These are phyloP conservation scores for Dovyalis caffra DNA, from an alignment of 345 rosid species.

Conservation along the genomic window DNA sequence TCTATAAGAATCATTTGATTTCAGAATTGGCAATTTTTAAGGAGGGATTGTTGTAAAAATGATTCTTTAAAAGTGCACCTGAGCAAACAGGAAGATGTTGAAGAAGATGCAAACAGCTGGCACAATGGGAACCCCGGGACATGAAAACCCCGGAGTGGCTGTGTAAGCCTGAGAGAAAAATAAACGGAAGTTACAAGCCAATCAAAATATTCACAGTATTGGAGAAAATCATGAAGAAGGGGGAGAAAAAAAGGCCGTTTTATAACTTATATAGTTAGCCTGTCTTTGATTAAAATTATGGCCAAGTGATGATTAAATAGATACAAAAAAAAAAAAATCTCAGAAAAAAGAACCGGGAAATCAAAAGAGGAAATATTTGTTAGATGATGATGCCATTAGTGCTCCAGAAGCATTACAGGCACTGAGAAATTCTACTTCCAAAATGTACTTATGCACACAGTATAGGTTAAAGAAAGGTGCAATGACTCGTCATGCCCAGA, in stretches of 20 bases:
- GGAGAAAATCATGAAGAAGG: neutral
- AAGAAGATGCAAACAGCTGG: constrained; percentile 83
- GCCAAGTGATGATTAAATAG: neutral
- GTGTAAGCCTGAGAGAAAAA: constrained; percentile 51
- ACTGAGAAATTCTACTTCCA: neutral
- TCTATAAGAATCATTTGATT: neutral
- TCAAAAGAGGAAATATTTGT: neutral
- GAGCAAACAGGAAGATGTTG: constrained; percentile 93
- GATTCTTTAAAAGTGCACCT: constrained; percentile 45
- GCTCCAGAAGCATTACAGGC: neutral
- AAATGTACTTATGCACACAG: neutral
- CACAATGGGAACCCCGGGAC: constrained; percentile 85
- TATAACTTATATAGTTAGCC: neutral
- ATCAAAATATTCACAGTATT: neutral
- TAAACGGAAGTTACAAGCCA: neutral
- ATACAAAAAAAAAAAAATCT: neutral
- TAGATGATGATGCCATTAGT: neutral
- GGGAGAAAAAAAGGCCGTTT: neutral
- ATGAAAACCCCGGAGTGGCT: constrained; percentile 63
- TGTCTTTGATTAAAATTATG: neutral
- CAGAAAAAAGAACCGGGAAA: too few relatives aligned
- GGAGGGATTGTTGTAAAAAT: neutral
- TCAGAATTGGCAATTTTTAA: neutral
- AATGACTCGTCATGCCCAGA: neutral
- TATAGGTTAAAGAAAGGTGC: neutral